A percentile compares a stretch with the other conserved stretches of the same genome.
Evolutionary conservation across 2,329 filamentous ascomycete genomes (phyloP).

Genomic region (Calonectria crousiana): DNA sequence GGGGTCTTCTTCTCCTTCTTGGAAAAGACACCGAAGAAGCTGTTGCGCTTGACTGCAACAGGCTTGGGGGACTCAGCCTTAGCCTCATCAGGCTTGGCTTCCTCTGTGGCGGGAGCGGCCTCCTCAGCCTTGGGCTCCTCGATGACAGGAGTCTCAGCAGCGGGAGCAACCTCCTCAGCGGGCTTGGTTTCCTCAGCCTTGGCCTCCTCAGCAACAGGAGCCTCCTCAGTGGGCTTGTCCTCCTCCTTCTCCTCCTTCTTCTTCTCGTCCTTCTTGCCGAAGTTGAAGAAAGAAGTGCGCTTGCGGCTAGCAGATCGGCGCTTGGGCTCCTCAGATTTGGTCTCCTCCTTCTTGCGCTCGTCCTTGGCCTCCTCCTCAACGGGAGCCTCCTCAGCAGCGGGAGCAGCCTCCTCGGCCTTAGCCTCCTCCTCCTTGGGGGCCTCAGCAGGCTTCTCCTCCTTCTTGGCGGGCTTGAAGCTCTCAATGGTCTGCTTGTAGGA

Average conservation of each 20-base stretch:
- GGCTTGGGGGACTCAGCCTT: conserved; percentile 57
- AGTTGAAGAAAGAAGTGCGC: conserved; percentile 74
- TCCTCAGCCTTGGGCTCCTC: conserved; percentile 49
- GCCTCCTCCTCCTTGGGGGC: conserved; percentile 45
- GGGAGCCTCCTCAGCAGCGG: conserved; percentile 48
- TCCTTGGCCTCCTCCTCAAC: conserved; percentile 52
- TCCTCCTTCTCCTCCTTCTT: conserved; percentile 63
- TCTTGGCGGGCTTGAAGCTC: conserved; percentile 69
- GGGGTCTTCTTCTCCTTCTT: conserved; percentile 72
- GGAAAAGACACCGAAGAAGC: conserved; percentile 68
- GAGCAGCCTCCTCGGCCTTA: conserved; percentile 38
- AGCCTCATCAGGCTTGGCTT: conserved; percentile 46
- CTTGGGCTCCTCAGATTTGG: conserved; percentile 70
- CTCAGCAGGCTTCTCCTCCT: conserved; percentile 57
- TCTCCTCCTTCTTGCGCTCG: conserved; percentile 59
- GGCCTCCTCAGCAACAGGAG: conserved; percentile 38
- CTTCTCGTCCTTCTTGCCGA: conserved; percentile 68
- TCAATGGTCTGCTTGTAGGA: conserved; percentile 89
- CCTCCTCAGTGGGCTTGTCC: conserved; percentile 52
- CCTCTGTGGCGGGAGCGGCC: conserved; percentile 49
- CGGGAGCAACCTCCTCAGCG: conserved; percentile 38
- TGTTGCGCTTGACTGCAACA: conserved; percentile 63
- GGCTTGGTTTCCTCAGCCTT: conserved; percentile 38
- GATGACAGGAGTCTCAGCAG: conserved; percentile 48
- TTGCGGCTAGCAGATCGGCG: conserved; percentile 74